Conservation (phyloP, 768 basidiomycete genomes). For the Boletus tomentosulus region DNA sequence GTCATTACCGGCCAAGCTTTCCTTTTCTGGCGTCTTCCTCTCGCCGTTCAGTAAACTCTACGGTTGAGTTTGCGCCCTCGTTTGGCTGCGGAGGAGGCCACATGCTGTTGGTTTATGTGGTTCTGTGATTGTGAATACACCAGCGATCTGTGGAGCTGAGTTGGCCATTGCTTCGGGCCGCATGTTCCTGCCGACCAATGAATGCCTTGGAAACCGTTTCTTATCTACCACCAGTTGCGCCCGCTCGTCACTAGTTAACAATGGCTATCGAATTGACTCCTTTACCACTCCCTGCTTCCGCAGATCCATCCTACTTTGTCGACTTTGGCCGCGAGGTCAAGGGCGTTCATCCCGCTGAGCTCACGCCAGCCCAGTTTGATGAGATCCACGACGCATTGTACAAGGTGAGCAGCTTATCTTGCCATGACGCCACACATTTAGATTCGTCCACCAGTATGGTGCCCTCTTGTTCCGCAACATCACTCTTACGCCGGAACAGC, state of each 20-base stretch:
- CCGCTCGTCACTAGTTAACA: neutral
- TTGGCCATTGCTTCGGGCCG: no score
- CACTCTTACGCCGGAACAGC: conserved; percentile 71
- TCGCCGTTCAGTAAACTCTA: neutral
- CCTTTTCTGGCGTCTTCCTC: neutral
- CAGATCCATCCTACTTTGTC: conserved; percentile 60
- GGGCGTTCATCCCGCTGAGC: conserved; percentile 62
- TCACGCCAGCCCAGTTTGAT: conserved; percentile 57
- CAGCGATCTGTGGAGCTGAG: no score
- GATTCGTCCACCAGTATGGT: conserved; percentile 46
- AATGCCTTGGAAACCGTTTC: no score
- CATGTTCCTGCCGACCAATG: neutral
- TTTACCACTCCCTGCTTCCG: conserved; percentile 66
- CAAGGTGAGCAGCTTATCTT: conserved; percentile 44
- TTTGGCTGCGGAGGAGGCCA: no score
- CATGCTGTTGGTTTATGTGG: neutral
- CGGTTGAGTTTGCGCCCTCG: neutral
- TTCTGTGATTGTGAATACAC: neutral
- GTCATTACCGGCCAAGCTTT: no score
- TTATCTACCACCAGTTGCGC: no score
- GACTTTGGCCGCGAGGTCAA: conserved; percentile 77
- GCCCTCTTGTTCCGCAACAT: conserved; percentile 72
- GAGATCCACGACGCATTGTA: conserved; percentile 72
- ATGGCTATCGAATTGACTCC: conserved; percentile 70
- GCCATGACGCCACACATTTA: neutral